Conservation (phyloP, 2,329 filamentous ascomycete genomes). For the Diaporthe australafricana region DNA sequence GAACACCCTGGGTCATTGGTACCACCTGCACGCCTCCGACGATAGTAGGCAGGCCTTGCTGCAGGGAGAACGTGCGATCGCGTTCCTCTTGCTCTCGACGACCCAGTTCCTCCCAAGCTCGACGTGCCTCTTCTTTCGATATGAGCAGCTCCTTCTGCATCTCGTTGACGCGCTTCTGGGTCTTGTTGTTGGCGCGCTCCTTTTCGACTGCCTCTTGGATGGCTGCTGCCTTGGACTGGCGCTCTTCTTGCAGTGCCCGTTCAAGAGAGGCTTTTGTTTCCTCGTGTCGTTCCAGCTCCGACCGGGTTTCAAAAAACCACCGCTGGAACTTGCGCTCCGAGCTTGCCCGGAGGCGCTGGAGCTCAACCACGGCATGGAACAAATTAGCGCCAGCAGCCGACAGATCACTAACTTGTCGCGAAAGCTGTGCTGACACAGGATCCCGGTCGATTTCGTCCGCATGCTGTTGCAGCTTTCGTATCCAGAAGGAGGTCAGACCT, state of each 20-base stretch:
- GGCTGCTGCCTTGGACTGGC: constrained; percentile 75
- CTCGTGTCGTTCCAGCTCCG: constrained; percentile 85
- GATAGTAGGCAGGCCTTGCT: constrained; percentile 87
- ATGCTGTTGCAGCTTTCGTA: constrained; percentile 90
- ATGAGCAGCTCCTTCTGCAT: constrained; percentile 95
- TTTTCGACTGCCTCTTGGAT: constrained; percentile 74
- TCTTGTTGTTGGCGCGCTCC: constrained; percentile 75
- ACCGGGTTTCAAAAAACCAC: constrained; percentile 96
- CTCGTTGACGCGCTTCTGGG: constrained; percentile 84
- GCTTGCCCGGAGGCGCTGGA: constrained; percentile 92
- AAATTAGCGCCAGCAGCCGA: constrained; percentile 96
- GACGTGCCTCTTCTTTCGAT: constrained; percentile 93
- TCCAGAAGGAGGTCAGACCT: constrained; percentile 96
- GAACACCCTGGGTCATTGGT: constrained; percentile 83
- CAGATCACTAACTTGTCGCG: constrained; percentile 95
- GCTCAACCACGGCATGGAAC: constrained; percentile 96
- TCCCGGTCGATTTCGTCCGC: constrained; percentile 85
- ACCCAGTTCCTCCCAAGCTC: constrained; percentile 97
- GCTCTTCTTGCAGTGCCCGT: constrained; percentile 78
- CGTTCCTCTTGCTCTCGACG: constrained; percentile 93
- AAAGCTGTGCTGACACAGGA: constrained; percentile 87
- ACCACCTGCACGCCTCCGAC: constrained; percentile 96
- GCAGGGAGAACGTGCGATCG: constrained; percentile 85
- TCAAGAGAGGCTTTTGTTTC: constrained; percentile 88
- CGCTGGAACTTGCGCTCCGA: constrained; percentile 98